Conservation (phyloP, 768 basidiomycete species). For the Suillus tomentosus region DNA sequence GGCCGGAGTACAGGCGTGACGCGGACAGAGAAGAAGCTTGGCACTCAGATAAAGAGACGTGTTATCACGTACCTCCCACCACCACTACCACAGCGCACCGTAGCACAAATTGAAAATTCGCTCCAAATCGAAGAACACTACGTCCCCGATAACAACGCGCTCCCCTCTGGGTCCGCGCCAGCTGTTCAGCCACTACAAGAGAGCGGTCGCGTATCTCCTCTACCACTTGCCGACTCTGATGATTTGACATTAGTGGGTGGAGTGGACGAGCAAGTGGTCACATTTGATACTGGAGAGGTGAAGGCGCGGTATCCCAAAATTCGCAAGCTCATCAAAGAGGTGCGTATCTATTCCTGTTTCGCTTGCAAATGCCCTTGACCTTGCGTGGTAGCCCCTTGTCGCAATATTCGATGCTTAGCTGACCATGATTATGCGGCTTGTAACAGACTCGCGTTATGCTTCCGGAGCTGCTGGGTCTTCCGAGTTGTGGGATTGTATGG, state of each 20-base stretch:
- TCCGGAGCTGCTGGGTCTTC: slow-evolving; percentile 28
- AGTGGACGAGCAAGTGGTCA: slow-evolving; percentile 16
- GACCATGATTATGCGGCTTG: neutral
- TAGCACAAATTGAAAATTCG: neutral
- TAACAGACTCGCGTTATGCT: slow-evolving; percentile 14
- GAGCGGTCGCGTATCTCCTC: slow-evolving; percentile 8
- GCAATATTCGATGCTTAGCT: slow-evolving; percentile 15
- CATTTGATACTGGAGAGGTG: slow-evolving; percentile 24
- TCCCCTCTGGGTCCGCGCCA: neutral
- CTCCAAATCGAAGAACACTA: neutral
- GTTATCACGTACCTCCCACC: slow-evolving; percentile 34
- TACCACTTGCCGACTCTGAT: slow-evolving; percentile 26
- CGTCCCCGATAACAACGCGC: neutral
- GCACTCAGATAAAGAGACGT: slow-evolving; percentile 16
- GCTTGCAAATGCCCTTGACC: neutral
- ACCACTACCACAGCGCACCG: slow-evolving; percentile 12
- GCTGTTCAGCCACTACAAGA: neutral
- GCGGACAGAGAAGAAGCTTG: slow-evolving; percentile 5
- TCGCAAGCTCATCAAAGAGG: slow-evolving; percentile 26
- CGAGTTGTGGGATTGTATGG: slow-evolving; percentile 25
- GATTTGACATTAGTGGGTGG: slow-evolving; percentile 29
- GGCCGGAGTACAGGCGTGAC: neutral
- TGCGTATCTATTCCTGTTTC: slow-evolving; percentile 16
- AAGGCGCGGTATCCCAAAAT: slow-evolving; percentile 21
- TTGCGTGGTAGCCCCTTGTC: neutral